Conservation (phyloP, 768 basidiomycete species). For the Xanthoconium stramineum region DNA sequence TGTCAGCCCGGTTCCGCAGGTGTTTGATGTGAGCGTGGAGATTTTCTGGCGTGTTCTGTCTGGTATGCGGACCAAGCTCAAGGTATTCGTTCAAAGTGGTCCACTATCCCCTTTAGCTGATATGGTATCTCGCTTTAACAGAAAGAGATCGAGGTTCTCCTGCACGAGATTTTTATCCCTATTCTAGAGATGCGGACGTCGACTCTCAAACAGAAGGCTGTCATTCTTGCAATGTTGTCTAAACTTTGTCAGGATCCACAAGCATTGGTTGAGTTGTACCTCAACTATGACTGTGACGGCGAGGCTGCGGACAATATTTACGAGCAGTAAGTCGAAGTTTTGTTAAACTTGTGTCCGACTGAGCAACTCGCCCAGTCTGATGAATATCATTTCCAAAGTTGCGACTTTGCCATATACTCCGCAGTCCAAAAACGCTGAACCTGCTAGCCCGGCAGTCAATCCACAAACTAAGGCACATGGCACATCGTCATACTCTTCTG, state of each 20-base stretch:
- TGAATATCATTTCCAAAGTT: constrained; percentile 95
- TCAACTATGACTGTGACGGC: constrained; percentile 98
- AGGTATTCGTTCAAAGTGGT: constrained; percentile 47
- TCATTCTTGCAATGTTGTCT: constrained; percentile 84
- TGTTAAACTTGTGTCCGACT: constrained; percentile 2
- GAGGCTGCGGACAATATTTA: constrained; percentile 96
- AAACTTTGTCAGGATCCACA: constrained; percentile 94
- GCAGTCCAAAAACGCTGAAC: constrained; percentile 52
- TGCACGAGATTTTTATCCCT: constrained; percentile 98
- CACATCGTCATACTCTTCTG: constrained; percentile 54
- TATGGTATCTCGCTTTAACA: constrained; percentile 30
- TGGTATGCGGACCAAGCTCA: constrained; percentile 92
- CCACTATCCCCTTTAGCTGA: constrained; percentile 4
- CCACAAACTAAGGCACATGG: constrained; percentile 38
- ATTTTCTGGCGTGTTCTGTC: constrained; percentile 97
- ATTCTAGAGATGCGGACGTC: constrained; percentile 98
- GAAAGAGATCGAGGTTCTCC: constrained; percentile 99
- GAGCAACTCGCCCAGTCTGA: constrained; percentile 49
- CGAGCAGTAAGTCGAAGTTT: constrained; percentile 63
- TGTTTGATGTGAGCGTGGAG: constrained; percentile 97
- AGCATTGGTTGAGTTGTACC: constrained; percentile 95
- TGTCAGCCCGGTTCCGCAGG: constrained; percentile 91
- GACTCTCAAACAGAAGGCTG: constrained; percentile 90
- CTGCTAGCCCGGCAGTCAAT: constrained; percentile 57
- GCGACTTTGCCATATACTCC: constrained; percentile 53